Percentiles rank a stretch among this genome's conserved stretches.
Evolutionary conservation across 2,329 filamentous ascomycete species (phyloP).

Genomic region (Esteya vermicola): DNA sequence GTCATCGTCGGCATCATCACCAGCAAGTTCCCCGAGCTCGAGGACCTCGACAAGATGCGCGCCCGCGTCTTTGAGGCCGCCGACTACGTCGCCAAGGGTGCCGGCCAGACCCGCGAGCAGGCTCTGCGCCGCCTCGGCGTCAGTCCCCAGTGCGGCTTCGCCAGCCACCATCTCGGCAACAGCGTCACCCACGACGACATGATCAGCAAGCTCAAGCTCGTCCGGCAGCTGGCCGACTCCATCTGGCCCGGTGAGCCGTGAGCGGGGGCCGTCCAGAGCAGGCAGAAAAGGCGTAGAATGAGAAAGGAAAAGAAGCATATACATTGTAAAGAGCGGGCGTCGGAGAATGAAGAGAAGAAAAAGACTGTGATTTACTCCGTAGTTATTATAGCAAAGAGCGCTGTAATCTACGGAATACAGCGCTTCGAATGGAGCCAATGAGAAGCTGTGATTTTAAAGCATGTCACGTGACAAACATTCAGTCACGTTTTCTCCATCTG

Average conservation of each 20-base stretch:
- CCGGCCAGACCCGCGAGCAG: conserved; percentile 44
- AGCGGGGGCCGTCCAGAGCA: too few species aligned
- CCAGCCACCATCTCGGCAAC: conserved; percentile 55
- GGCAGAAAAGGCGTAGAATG: too few species aligned
- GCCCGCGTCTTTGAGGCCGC: conserved; percentile 41
- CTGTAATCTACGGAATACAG: too few species aligned
- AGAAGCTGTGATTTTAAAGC: background rate
- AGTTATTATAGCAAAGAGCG: background rate
- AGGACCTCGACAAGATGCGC: conserved; percentile 37
- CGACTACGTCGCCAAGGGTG: conserved; percentile 51
- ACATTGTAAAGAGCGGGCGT: too few species aligned
- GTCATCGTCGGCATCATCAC: conserved; percentile 44
- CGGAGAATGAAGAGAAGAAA: background rate
- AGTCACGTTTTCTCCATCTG: too few species aligned
- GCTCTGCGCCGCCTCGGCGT: conserved; percentile 51
- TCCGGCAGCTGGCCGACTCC: conserved; percentile 49
- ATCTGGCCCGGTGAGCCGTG: conserved; percentile 36
- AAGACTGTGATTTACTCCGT: background rate
- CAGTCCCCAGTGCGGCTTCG: conserved; percentile 57
- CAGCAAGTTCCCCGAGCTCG: conserved; percentile 9
- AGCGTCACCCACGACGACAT: conserved; percentile 52
- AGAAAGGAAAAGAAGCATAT: background rate
- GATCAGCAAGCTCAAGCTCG: conserved; percentile 55
- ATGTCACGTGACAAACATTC: background rate
- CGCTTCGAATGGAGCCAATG: too few species aligned